A percentile compares a stretch with the other conserved stretches of the same genome.
Evolutionary conservation across 202 grass and related monocot genomes (phyloP).

Genomic region (Dendrocalamus latiflorus): DNA sequence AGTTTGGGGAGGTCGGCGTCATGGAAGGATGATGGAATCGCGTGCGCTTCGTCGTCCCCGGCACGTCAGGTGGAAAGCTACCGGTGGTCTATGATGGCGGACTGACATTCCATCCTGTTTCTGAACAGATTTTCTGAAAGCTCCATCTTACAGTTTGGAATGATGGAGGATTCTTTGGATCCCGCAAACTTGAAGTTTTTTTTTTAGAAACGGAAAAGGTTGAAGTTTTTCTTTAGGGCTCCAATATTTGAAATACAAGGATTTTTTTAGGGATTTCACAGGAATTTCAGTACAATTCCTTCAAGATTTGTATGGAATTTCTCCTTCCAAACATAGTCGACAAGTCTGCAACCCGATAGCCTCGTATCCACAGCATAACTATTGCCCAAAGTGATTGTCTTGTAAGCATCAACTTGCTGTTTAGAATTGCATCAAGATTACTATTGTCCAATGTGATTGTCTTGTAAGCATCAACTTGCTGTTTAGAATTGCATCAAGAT

Average conservation of each 20-base stretch:
- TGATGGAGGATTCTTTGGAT: neutral
- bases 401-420: neutral
- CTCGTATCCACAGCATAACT: neutral
- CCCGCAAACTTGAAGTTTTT: too few relatives aligned
- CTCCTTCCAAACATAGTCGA: too few relatives aligned
- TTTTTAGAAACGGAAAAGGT: too few relatives aligned
- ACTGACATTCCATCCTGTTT: neutral
- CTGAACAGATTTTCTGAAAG: neutral
- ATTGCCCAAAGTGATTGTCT: neutral
- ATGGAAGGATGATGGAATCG: neutral
- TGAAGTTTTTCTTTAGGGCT: too few relatives aligned
- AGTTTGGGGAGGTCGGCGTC: slow-evolving; percentile 15
- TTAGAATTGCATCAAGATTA: neutral
- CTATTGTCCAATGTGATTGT: neutral
- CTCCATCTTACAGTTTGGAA: neutral
- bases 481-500: neutral
- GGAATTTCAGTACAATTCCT: too few relatives aligned
- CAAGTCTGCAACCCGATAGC: neutral
- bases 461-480: neutral
- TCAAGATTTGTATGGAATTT: too few relatives aligned
- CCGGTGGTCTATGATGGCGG: slow-evolving; percentile 8
- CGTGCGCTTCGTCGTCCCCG: neutral
- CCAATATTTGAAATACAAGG: too few relatives aligned
- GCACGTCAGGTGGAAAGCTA: slow-evolving; percentile 25
- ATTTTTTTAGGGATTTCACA: too few relatives aligned